phyloP scores from a whole-genome alignment of 1,284 basidiomycete genomes.

The Heterobasidion annosum region DNA sequence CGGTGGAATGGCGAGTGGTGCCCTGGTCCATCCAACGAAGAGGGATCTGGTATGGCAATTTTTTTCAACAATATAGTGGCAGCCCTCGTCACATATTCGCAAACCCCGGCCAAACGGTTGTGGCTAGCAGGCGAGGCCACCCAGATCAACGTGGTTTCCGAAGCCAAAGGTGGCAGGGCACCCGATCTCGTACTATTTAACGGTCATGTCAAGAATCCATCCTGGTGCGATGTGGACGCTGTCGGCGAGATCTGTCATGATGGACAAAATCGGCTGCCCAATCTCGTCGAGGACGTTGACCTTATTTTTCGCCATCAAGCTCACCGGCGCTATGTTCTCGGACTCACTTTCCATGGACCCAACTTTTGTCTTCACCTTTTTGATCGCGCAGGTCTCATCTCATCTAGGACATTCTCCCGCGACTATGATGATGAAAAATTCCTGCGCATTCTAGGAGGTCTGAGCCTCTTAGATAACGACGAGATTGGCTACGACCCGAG shows the following conservation, averaged over 20 bases:
- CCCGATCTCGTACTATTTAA: background rate
- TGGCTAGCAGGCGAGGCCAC: too few species aligned
- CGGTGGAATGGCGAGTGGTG: too few species aligned
- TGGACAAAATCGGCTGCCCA: background rate
- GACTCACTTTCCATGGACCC: background rate
- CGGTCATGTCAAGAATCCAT: background rate
- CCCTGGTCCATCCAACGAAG: too few species aligned
- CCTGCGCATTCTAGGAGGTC: background rate
- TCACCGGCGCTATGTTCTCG: background rate
- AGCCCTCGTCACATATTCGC: too few species aligned
- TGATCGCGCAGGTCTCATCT: background rate
- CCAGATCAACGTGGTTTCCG: too few species aligned
- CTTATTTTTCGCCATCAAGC: background rate
- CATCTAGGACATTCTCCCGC: background rate
- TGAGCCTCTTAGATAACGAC: background rate
- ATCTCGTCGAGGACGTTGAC: background rate
- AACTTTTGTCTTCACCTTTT: background rate
- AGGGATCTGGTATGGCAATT: too few species aligned
- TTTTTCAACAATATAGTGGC: too few species aligned
- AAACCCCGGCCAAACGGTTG: too few species aligned
- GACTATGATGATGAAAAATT: background rate
- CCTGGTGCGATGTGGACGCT: background rate
- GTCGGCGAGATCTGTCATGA: background rate
- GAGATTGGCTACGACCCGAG: background rate
- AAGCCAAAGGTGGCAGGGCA: background rate